Evolutionary conservation across 2,329 filamentous ascomycete genomes (phyloP), one percentile per base, ranked within the genome.

Genomic region (Aspergillus melleus): DNA sequence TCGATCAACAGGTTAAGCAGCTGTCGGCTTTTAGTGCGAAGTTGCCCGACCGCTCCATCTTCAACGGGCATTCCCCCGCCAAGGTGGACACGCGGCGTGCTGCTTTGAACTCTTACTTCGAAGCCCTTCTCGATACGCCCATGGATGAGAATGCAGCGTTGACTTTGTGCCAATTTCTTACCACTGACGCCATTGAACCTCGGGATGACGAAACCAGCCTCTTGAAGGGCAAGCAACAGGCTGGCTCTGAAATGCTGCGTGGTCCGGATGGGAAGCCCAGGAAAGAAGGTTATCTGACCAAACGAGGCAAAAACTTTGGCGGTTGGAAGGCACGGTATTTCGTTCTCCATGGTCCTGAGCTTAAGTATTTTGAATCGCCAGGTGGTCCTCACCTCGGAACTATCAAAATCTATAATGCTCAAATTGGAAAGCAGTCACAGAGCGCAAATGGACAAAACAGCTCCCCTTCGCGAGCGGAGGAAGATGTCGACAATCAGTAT

Each of bases 221-320:
- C 51, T 72, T 81, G 55, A 79, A 79, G 61, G 72, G 71, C 14
- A 70, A 67, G 64, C 61, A 68, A 47, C 69, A 75, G 59, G 49
- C 58, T 53, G 72, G 75, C 59, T 63, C 67, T 19, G 71, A 73
- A 22, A 67, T 75, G 42, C 65, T 69, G 58, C 75, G 80, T 3
- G 85, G 87, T 0, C 82, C 86, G 6, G 86, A 88, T 67, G 86
- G 87, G 3, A 86, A 88, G 52, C 87, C 89, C 9, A 83, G 88
- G 60, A 92, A 91, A 71, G 93, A 88, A 71, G 95, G 95, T 9
- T 99, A 98, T 75, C 80, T 99, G 53, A 98, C 95, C 2, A 99
- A 99, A 80, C 87, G 91, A 67, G 95, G 95, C 52, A 99, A 99
- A 82, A 98, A 98, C 71, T 99, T 99, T 78, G 95, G 95, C 54